Evolutionary conservation across 192 early-diverging fungal genomes (phyloP), one percentile per base, ranked within the genome.

Genomic region (Mortierella hygrophila): DNA sequence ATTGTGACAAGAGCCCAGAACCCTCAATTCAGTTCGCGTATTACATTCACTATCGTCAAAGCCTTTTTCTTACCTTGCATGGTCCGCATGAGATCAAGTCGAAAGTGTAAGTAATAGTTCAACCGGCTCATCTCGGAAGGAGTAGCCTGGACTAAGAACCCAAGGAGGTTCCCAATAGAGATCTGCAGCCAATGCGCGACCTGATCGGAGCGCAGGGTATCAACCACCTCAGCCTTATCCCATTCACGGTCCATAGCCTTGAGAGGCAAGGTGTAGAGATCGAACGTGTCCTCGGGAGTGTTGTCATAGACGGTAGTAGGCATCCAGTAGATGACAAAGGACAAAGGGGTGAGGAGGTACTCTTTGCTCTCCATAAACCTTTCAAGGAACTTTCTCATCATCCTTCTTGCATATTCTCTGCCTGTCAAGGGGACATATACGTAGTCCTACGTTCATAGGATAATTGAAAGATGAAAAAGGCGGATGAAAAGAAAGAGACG

Each of bases 171-270:
- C 18, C 71, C 74, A 38, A 75, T 42, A 42, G 49, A 41, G 4
- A 76, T 75, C 57, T 82, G 80, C 1, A 82, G 41, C 80, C 80
- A 82, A 41, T 71, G 74, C 7, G 80, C 80, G 49, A 82, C 80
- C 29, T 82, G 74, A 35, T 75, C 74, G 21, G 80, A 63, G 23
- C 74, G 73, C 29, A 81, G 73, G 18, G 49, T 55, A 21, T 44
- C 26, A 4, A 79, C 1, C 1, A 75, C 35, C 6, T 63, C 7
- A 1, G 79, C 72, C 10, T 42, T 74, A 1, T 74, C 72, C 46
- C 42, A 69, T 7, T 63, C 44, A 29, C 16, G 7, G 11, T 23
- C 23, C 0, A 9, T 9, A 18, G 49, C 16, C 35, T 47, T 54
- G 21, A 80, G 21, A 6, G 79, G 57, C 40, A 80, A 68, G 2